Evolutionary conservation across 2,329 filamentous ascomycete species (phyloP).

Genomic region (Colletotrichum aenigma): DNA sequence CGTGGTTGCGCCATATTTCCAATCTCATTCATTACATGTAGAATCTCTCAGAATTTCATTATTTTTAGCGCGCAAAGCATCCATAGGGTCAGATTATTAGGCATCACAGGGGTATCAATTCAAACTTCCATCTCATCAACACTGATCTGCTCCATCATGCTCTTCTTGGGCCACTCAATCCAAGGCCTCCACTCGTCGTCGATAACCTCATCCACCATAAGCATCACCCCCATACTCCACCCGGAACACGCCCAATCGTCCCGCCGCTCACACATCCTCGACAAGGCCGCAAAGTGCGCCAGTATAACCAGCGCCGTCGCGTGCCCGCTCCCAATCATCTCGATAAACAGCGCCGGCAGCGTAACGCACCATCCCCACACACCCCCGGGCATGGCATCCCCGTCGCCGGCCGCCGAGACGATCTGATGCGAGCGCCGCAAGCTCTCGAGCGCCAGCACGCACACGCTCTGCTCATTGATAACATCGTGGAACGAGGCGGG

Average conservation of each 20-base stretch:
- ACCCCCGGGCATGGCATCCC: neutral
- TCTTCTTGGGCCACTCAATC: constrained; percentile 22
- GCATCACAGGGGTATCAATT: neutral
- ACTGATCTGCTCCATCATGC: constrained; percentile 15
- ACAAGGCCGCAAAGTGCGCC: constrained; percentile 23
- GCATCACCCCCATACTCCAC: constrained; percentile 19
- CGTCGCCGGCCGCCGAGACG: neutral
- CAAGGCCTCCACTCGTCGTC: constrained; percentile 12
- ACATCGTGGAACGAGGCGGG: neutral
- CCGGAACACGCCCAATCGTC: constrained; percentile 16
- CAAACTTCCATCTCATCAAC: constrained; percentile 20
- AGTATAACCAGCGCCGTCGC: constrained; percentile 22
- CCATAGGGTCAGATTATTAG: neutral
- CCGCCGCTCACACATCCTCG: neutral
- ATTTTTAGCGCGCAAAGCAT: neutral
- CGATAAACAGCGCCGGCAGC: constrained; percentile 20
- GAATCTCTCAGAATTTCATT: neutral
- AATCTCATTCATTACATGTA: too few relatives aligned
- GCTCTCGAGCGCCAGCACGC: constrained; percentile 21
- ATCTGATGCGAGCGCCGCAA: constrained; percentile 9
- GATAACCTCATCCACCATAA: constrained; percentile 13
- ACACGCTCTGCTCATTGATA: constrained; percentile 9
- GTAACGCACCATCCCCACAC: constrained; percentile 21
- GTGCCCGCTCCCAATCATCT: constrained; percentile 17
- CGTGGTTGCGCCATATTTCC: neutral